Percentiles rank a stretch among this genome's conserved stretches.
phyloP scores from a whole-genome alignment of 805 yeast genomes.

The Starmerella vitae region DNA sequence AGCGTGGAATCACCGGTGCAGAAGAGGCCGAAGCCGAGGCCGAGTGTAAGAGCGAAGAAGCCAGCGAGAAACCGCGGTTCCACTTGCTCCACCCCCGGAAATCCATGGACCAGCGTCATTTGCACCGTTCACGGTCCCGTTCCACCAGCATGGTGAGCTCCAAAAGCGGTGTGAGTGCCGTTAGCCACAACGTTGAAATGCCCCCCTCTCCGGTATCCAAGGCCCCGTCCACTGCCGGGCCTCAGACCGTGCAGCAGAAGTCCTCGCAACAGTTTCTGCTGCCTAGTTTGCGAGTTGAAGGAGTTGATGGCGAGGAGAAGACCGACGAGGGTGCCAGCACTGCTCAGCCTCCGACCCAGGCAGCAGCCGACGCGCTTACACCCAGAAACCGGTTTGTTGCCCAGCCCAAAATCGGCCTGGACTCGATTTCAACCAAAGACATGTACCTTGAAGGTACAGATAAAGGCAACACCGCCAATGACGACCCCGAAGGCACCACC shows the following conservation, averaged over 20 bases:
- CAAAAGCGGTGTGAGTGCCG: no score
- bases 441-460: background rate
- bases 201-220: background rate
- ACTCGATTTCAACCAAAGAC: background rate
- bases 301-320: no score
- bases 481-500: background rate
- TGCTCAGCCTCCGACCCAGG: slow-evolving; percentile 9
- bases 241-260: no score
- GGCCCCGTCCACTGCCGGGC: background rate
- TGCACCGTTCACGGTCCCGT: background rate
- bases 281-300: background rate
- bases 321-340: no score
- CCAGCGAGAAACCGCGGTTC: background rate
- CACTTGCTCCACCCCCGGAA: background rate
- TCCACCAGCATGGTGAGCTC: no score
- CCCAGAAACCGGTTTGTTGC: slow-evolving; percentile 13
- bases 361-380: slow-evolving; percentile 11
- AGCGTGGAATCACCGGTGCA: background rate
- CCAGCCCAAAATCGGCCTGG: background rate
- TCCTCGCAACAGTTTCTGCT: background rate
- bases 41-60: background rate
- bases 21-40: background rate
- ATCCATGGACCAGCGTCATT: background rate
- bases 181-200: background rate
- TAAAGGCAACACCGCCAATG: background rate